A percentile compares a stretch with the other conserved stretches of the same genome.
phyloP scores from a whole-genome alignment of 2,329 filamentous ascomycete species.

The Penicillium frequentans region DNA sequence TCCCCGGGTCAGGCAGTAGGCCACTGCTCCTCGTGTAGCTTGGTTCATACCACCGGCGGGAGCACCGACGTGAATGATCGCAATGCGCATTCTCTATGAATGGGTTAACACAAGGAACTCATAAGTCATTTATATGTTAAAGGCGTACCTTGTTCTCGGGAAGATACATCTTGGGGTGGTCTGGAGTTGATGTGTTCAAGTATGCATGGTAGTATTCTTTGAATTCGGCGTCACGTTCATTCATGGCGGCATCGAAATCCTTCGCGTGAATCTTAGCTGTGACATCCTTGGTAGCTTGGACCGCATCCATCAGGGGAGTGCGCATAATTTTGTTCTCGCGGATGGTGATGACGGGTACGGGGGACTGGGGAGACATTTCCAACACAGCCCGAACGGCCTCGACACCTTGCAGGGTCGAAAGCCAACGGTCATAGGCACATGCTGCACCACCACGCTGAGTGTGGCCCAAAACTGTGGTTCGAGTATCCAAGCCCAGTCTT shows the following conservation, averaged over 20 bases:
- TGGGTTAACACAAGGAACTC: conserved; percentile 29
- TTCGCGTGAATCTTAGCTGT: conserved; percentile 77
- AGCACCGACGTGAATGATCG: conserved; percentile 94
- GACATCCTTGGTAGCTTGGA: conserved; percentile 81
- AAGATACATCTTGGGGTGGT: conserved; percentile 67
- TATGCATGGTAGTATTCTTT: conserved; percentile 89
- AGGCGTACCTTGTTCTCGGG: conserved; percentile 66
- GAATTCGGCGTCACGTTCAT: conserved; percentile 87
- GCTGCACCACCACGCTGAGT: conserved; percentile 94
- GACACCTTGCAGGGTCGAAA: conserved; percentile 88
- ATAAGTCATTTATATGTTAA: neutral
- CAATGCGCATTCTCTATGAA: conserved; percentile 78
- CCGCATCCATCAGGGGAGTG: conserved; percentile 85
- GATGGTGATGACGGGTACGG: conserved; percentile 93
- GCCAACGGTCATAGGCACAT: conserved; percentile 90
- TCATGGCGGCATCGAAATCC: conserved; percentile 86
- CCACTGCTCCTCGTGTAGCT: conserved; percentile 86
- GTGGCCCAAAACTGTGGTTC: conserved; percentile 92
- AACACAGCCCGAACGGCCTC: conserved; percentile 91
- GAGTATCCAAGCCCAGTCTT: conserved; percentile 80
- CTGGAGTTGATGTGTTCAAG: conserved; percentile 82
- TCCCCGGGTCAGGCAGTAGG: conserved; percentile 88
- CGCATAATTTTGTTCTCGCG: conserved; percentile 97
- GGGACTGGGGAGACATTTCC: conserved; percentile 82
- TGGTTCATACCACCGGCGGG: conserved; percentile 98